Evolutionary conservation across 2,329 filamentous ascomycete species (phyloP), one percentile per base, ranked within the genome.

Genomic region (Ophiostoma pallidulum): DNA sequence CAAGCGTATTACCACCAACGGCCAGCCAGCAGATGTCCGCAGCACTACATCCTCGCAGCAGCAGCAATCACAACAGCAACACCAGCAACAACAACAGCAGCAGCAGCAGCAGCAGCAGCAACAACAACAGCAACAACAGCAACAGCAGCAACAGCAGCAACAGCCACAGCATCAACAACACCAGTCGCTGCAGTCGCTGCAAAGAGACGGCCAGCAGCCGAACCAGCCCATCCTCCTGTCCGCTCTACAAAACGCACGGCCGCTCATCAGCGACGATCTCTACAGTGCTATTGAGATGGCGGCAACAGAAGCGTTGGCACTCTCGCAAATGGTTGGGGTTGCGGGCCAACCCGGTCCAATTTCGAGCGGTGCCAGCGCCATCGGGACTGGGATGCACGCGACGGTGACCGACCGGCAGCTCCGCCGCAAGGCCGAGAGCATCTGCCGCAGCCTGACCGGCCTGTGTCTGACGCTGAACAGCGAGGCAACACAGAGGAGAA

Each of bases 361-460:
- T 38, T 82, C 82, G 0, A 81, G 82, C 50, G 79, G 76, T 37
- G 77, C 78, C 12, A 82, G 81, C 57, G 70, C 74, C 43, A 75
- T 82, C 49, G 78, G 82, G 26, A 65, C 68, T 29, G 65, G 66
- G 43, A 53, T 59, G 40, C 57, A 60, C 20, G 64, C 67, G 12
- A 71, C 70, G 1, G 66, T 81, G 10, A 82, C 86, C 1, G 91
- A 98, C 61, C 80, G 92, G 43, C 87, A 94, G 61, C 73, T 95
- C 14, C 80, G 89, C 41, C 80, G 91, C 53, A 96, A 95, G 64
- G 87, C 88, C 24, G 91, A 98, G 61, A 89, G 85, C 59, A 80
- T 98, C 61, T 97, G 92, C 62, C 84, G 91, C 46, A 92, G 86
- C 59, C 68, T 98, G 54, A 97, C 91, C 0, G 92, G 98, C 64